Conservation (phyloP, 2,329 filamentous ascomycete species). For the Phialocephala subalpina region DNA sequence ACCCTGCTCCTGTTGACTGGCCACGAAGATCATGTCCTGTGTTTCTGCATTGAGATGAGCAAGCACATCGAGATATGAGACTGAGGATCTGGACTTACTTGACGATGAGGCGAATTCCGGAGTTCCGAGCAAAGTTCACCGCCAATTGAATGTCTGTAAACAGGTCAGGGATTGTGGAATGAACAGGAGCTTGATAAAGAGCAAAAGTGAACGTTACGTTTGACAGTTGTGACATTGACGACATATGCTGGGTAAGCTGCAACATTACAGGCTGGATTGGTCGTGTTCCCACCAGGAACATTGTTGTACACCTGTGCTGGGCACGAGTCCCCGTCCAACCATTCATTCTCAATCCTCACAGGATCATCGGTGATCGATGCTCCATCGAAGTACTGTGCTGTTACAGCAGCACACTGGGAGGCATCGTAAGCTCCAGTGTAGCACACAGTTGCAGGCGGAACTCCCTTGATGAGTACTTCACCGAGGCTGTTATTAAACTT, state of each 20-base stretch:
- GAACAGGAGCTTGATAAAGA: background rate
- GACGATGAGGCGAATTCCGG: constrained; percentile 49
- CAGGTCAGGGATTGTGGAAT: background rate
- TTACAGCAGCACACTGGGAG: constrained; percentile 41
- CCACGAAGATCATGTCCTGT: constrained; percentile 33
- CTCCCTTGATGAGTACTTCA: constrained; percentile 49
- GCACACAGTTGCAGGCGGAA: constrained; percentile 54
- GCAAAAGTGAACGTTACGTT: constrained; percentile 36
- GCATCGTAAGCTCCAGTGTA: constrained; percentile 45
- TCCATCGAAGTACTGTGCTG: constrained; percentile 5
- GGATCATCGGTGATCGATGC: constrained; percentile 32
- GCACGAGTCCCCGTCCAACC: constrained; percentile 46
- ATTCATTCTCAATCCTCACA: constrained; percentile 8
- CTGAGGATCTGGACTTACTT: too few relatives aligned
- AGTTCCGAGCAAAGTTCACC: constrained; percentile 52
- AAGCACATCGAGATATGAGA: too few relatives aligned
- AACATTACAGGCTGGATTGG: constrained; percentile 35
- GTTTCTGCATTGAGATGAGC: constrained; percentile 18
- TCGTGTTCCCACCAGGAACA: constrained; percentile 40
- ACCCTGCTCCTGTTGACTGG: constrained; percentile 47
- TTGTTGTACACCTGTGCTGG: constrained; percentile 48
- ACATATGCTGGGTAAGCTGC: constrained; percentile 42
- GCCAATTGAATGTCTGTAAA: constrained; percentile 51
- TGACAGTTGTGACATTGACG: constrained; percentile 45
- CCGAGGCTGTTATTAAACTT: constrained; percentile 53